Evolutionary conservation across 2,329 filamentous ascomycete genomes (phyloP).

Genomic region (Colletotrichum neosansevieriae): DNA sequence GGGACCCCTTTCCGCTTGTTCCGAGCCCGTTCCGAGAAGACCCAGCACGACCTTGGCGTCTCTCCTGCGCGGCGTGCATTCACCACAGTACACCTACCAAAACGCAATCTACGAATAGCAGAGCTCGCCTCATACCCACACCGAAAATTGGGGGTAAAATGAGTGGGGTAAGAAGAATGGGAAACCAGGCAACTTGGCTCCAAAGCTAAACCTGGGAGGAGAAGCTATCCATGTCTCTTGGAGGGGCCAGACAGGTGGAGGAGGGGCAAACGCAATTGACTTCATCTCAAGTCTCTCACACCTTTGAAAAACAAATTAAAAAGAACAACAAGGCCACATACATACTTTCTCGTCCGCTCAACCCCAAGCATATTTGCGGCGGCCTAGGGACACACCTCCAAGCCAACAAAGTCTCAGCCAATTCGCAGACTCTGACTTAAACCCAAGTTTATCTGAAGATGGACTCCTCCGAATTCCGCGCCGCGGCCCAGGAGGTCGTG

Average conservation of each 20-base stretch:
- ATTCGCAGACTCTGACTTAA: not conserved
- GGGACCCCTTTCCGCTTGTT: not conserved
- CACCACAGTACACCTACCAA: not conserved
- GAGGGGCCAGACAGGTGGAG: constrained; percentile 9
- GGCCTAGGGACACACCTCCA: not conserved
- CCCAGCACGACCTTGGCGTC: constrained; percentile 9
- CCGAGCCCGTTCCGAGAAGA: not conserved
- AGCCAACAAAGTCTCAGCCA: too few relatives aligned
- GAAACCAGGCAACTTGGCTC: constrained; percentile 2
- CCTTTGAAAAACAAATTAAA: not conserved
- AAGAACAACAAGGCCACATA: not conserved
- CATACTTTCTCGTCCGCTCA: not conserved
- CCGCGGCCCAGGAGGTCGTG: constrained; percentile 81
- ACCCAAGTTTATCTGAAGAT: constrained; percentile 57
- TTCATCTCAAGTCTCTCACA: constrained; percentile 23
- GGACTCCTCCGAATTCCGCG: constrained; percentile 83
- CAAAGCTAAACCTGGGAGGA: not conserved
- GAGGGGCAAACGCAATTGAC: constrained; percentile 23
- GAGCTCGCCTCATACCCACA: constrained; percentile 9
- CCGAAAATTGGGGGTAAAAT: constrained; percentile 4
- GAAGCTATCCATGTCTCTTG: not conserved
- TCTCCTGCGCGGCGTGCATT: not conserved
- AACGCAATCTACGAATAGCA: not conserved
- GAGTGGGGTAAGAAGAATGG: not conserved
- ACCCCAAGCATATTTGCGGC: not conserved